Percentiles rank a stretch among this genome's conserved stretches.
phyloP scores from a whole-genome alignment of 495 filamentous ascomycete genomes.

The Pyrenopolyporus hunteri region DNA sequence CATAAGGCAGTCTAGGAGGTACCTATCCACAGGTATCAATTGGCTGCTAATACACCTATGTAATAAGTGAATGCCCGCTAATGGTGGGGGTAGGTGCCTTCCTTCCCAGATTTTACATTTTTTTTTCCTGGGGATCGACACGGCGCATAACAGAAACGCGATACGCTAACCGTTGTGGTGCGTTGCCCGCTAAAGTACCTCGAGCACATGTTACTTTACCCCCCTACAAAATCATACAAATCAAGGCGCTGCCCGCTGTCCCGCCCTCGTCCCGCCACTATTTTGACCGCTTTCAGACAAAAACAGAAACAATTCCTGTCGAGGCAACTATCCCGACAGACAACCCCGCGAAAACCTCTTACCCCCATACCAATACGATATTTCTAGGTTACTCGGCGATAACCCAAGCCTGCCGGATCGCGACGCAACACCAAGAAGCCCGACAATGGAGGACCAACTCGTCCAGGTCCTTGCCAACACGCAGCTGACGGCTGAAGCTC shows the following conservation, averaged over 20 bases:
- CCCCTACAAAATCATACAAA: too few species aligned
- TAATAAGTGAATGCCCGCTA: too few species aligned
- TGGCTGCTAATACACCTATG: not conserved
- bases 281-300: slow-evolving; percentile 29
- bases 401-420: not conserved
- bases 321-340: slow-evolving; percentile 16
- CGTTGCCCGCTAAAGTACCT: not conserved
- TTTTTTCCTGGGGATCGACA: slow-evolving; percentile 5
- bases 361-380: not conserved
- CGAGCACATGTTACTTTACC: not conserved
- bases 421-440: not conserved
- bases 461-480: slow-evolving; percentile 80
- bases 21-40: too few species aligned
- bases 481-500: slow-evolving; percentile 69
- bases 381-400: not conserved
- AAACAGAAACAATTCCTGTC: slow-evolving; percentile 20
- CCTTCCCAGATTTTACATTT: not conserved
- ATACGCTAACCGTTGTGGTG: slow-evolving; percentile 17
- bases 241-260: not conserved
- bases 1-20: too few species aligned
- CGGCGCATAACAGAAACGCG: slow-evolving; percentile 7
- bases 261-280: slow-evolving; percentile 7
- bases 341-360: not conserved
- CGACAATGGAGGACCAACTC: slow-evolving; percentile 81
- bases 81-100: too few species aligned